Conservation (phyloP, 140 eudicot genomes). For the Cichorium intybus region DNA sequence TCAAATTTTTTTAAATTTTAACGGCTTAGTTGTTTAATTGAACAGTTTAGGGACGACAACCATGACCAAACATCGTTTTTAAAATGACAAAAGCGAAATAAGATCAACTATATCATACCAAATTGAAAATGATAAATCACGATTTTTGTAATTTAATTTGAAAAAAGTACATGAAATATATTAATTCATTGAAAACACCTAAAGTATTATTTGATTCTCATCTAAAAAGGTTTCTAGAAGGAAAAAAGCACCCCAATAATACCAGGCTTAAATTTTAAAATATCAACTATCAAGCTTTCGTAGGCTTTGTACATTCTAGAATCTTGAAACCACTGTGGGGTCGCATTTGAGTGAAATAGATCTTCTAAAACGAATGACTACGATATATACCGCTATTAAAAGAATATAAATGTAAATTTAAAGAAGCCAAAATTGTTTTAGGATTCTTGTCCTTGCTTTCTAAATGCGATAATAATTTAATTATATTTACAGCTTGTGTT, state of each 20-base stretch:
- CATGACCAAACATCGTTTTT: no score
- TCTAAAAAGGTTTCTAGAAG: slow-evolving; percentile 34
- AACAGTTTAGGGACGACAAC: no score
- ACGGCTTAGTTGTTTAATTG: no score
- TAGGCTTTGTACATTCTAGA: background rate
- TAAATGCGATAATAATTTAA: no score
- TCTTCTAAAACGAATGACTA: background rate
- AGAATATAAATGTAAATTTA: background rate
- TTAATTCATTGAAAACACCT: slow-evolving; percentile 11
- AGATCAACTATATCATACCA: no score
- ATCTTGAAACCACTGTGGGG: slow-evolving; percentile 16
- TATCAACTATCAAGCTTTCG: background rate
- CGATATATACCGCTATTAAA: no score
- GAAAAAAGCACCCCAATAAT: slow-evolving; percentile 18
- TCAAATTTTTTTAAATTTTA: no score
- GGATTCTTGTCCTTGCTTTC: background rate
- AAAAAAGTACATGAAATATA: background rate
- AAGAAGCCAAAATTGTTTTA: background rate
- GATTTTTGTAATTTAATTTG: background rate
- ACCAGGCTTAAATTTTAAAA: slow-evolving; percentile 15
- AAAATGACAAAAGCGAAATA: no score
- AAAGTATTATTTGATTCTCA: slow-evolving; percentile 2
- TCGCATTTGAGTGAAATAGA: background rate
- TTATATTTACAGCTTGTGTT: no score
- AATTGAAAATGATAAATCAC: background rate